Evolutionary conservation across 106 monocot species (phyloP), one percentile per base, ranked within the genome.

Genomic region (Acorus gramineus): DNA sequence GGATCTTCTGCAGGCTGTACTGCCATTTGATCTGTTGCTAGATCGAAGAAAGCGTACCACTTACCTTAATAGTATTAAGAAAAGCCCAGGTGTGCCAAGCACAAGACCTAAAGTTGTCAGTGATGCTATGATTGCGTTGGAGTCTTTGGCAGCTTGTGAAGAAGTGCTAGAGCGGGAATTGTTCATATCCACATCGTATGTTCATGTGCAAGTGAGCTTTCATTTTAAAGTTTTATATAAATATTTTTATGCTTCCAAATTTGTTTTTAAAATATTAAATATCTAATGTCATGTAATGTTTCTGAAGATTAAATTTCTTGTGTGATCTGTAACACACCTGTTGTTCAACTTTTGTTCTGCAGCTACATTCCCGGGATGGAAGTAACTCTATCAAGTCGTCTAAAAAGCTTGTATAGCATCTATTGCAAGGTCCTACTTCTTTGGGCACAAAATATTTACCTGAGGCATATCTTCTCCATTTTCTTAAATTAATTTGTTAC

Each of bases 351-450:
- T 79, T 44, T 57, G 12, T 52, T 71, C 10, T 74, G 66, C 83
- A 93, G 94, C 59, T 95, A 95, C 71, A 95, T 95, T 61, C 94
- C 94, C 11, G 94, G 94, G 66, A 90, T 95, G 94, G 94, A 95
- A 76, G 90, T 90, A 52, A 84, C 86, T 60, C 59, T 95, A 49
- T 86, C 79, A 28, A 87, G 90, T 60, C 71, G 90, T 64, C 68
- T 95, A 55, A 95, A 95, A 77, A 95, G 94, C 73, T 61, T 95
- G 60, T 95, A 90, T 61, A 90, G 94, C 67, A 95, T 95, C 61
- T 82, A 90, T 56, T 87, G 82, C 81, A 94, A 94, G 89, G 93
- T 94, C 66, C 44, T 28, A 28, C 1, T 28, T 28, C 28, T 28
- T 28, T 28, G 28, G 28, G 28, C 28, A 28, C 28, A 28, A 28